Conservation (phyloP, 306 rosid genomes). For the Erythrophleum fordii region DNA sequence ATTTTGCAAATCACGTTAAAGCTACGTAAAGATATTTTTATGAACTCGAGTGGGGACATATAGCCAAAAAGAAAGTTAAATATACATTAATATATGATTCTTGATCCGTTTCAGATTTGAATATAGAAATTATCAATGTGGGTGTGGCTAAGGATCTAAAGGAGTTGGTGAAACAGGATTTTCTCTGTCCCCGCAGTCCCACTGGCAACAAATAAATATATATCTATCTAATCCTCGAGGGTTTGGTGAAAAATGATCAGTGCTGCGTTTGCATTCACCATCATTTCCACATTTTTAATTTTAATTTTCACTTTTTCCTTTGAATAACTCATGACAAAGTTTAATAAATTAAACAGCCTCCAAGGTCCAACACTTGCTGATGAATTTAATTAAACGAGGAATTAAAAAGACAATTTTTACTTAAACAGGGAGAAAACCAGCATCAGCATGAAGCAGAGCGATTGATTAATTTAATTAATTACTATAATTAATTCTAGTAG, state of each 20-base stretch:
- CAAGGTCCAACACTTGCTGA: too few species aligned
- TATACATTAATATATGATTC: background rate
- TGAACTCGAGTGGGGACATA: constrained; percentile 43
- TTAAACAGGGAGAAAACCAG: background rate
- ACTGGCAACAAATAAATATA: constrained; percentile 38
- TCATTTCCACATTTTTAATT: background rate
- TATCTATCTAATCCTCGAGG: background rate
- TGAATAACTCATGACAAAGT: too few species aligned
- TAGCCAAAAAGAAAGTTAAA: constrained; percentile 20
- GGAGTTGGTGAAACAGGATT: constrained; percentile 84
- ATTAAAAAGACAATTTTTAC: background rate
- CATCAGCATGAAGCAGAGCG: constrained; percentile 8
- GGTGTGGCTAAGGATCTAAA: constrained; percentile 65
- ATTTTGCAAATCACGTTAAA: constrained; percentile 43
- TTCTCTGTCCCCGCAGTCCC: constrained; percentile 39
- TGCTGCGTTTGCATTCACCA: constrained; percentile 28
- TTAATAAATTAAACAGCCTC: too few species aligned
- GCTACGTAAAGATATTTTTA: background rate
- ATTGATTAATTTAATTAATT: background rate
- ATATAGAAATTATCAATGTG: constrained; percentile 9
- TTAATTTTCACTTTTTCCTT: too few species aligned
- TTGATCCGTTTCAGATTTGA: too few species aligned
- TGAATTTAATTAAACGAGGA: too few species aligned
- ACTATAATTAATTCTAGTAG: too few species aligned
- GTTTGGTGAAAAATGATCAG: constrained; percentile 64